Conservation (phyloP, 345 rosid species). For the Eucalyptus leucophloia region DNA sequence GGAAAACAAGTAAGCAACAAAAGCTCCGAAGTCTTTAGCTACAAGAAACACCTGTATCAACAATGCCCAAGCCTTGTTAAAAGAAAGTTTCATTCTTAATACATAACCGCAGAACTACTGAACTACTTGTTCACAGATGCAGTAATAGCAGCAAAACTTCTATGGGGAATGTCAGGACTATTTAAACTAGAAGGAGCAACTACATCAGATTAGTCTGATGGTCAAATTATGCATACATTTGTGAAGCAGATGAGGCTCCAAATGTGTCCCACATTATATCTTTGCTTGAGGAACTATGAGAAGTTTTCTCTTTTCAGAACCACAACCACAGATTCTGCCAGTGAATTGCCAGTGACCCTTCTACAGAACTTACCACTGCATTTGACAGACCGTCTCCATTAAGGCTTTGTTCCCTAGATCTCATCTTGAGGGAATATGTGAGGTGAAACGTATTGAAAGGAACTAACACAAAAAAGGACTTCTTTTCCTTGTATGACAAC, state of each 20-base stretch:
- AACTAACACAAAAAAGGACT: neutral
- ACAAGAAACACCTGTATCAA: slow-evolving; percentile 31
- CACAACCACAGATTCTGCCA: neutral
- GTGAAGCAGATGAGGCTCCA: neutral
- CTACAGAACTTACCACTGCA: neutral
- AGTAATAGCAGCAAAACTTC: neutral
- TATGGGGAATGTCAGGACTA: neutral
- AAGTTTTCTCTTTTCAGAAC: neutral
- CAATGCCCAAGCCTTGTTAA: neutral
- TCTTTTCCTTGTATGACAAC: neutral
- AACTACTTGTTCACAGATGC: neutral
- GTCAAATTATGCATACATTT: neutral
- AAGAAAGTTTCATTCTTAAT: neutral
- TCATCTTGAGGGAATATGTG: neutral
- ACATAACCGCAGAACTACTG: neutral
- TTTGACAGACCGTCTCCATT: neutral
- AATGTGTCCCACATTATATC: neutral
- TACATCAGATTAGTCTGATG: neutral
- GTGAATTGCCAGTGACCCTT: neutral
- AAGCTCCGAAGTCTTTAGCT: slow-evolving; percentile 41
- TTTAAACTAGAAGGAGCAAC: neutral
- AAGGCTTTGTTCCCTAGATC: neutral
- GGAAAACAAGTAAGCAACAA: slow-evolving; percentile 20
- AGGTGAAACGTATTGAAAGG: neutral
- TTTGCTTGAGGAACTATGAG: neutral